Conservation (phyloP, 1,139 yeast genomes). For the Pneumocystis wakefieldiae region DNA sequence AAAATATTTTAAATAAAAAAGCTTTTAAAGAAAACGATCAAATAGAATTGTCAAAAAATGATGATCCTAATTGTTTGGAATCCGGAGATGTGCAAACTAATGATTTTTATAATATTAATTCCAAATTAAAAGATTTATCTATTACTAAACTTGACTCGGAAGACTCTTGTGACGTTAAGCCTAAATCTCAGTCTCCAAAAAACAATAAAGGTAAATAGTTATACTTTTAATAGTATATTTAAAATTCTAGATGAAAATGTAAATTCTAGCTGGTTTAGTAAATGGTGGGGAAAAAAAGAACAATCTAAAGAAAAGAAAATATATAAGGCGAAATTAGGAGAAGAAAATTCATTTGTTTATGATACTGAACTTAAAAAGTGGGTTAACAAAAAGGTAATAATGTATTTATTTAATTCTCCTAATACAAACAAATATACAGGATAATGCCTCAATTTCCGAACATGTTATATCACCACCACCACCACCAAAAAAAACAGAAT, state of each 20-base stretch:
- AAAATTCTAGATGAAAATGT: conserved; percentile 12
- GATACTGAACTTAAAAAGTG: conserved; percentile 78
- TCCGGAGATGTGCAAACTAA: neutral
- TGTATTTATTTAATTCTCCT: neutral
- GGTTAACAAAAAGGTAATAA: conserved; percentile 45
- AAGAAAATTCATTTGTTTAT: conserved; percentile 54
- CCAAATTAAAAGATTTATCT: neutral
- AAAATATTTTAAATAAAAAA: neutral
- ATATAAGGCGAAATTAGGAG: conserved; percentile 74
- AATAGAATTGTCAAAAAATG: neutral
- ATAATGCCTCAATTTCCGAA: neutral
- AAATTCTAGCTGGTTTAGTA: conserved; percentile 36
- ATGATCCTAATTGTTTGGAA: neutral
- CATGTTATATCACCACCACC: neutral
- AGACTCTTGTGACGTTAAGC: neutral
- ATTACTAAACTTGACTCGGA: neutral
- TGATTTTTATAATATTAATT: neutral
- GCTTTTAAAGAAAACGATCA: neutral
- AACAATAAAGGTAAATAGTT: conserved; percentile 5
- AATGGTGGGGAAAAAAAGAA: conserved; percentile 21
- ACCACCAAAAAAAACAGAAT: conserved; percentile 22
- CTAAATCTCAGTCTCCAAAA: neutral
- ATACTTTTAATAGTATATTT: conserved; percentile 10
- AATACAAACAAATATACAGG: conserved; percentile 18
- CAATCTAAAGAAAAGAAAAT: conserved; percentile 35